Base-by-base conservation (phyloP, 169 alveolate species). In the Cryptosporidium andersoni region DNA sequence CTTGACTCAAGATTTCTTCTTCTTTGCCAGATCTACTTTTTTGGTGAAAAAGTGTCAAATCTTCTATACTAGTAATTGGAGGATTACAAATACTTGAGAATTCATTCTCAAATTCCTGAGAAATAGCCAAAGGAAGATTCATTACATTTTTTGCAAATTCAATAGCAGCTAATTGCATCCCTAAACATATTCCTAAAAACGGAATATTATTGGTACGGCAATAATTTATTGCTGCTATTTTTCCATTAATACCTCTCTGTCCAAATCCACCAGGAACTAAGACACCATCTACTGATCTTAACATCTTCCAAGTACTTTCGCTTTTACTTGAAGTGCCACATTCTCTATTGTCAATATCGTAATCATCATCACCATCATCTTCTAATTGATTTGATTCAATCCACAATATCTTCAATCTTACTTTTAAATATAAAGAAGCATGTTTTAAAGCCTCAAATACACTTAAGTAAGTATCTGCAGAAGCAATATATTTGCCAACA, bases 231-330 rank as follows among this genome's bases (percentile, higher is more conserved):
- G 97, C 94, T 58, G 85, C 80, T 67, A 90, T 91, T 65, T 96
- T 96, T 7, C 99, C 99, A 64, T 90, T 91, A 51, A 93, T 85
- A 12, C 99, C 99, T 49, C 99, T 90, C 39, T 94, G 92, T 1
- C 99, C 99, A 90, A 96, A 97, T 7, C 99, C 99, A 37, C 96
- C 98, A 4, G 99, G 99, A 25, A 95, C 95, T 45, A 97, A 93
- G 47, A 97, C 95, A 1, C 98, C 98, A 45, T 94, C 93, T 9
- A 90, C 93, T 1, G 88, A 67, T 85, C 82, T 81, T 43, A 96
- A 80, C 14, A 89, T 81, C 42, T 81, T 91, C 95, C 95, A 92
- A 1, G 93, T 93, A 37, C 62, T 62, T 12, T 55, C 43, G 14
- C 82, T 90, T 65, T 90, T 89, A 40, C 65, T 65, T 43, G 37